Base-by-base conservation (phyloP, 2,329 filamentous ascomycete genomes). In the Fusarium mexicanum region DNA sequence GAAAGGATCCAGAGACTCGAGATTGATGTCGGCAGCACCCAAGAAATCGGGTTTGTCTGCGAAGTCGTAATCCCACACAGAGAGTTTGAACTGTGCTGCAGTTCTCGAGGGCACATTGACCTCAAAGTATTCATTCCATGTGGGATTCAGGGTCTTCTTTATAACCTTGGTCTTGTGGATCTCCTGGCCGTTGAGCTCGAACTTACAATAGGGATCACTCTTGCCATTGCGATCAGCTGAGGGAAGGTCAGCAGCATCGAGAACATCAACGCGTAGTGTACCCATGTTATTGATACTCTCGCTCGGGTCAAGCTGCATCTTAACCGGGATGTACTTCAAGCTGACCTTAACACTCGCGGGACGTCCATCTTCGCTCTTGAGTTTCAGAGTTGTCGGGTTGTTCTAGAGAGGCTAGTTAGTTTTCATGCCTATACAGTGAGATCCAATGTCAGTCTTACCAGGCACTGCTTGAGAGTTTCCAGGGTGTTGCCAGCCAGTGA, bases 271-370 rank as follows among this genome's bases (percentile, higher is more conserved):
- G 26, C 95, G 93, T 29, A 99, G 91, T 67, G 91, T 95, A 68
- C 96, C 96, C 91, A 98, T 97, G 84, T 99, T 99, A 89, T 98
- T 98, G 87, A 99, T 98, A 79, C 95, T 98, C 84, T 99, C 96
- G 78, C 92, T 94, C 0, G 96, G 93, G 79, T 99, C 95, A 55
- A 99, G 92, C 64, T 91, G 87, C 96, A 99, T 99, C 85, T 94
- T 91, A 69, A 98, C 91, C 0, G 96, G 96, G 31, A 99, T 91
- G 81, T 98, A 99, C 83, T 97, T 97, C 79, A 98, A 89, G 85
- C 93, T 97, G 80, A 99, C 93, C 76, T 92, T 97, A 80, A 99
- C 88, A 79, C 91, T 95, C 85, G 33, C 91, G 83, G 67, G 89
- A 88, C 72, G 69, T 59, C 95, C 95, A 47, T 96, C 89, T 24